Evolutionary conservation across 116 monocot genomes (phyloP), one percentile per base, ranked within the genome.

Genomic region (Zostera marina): DNA sequence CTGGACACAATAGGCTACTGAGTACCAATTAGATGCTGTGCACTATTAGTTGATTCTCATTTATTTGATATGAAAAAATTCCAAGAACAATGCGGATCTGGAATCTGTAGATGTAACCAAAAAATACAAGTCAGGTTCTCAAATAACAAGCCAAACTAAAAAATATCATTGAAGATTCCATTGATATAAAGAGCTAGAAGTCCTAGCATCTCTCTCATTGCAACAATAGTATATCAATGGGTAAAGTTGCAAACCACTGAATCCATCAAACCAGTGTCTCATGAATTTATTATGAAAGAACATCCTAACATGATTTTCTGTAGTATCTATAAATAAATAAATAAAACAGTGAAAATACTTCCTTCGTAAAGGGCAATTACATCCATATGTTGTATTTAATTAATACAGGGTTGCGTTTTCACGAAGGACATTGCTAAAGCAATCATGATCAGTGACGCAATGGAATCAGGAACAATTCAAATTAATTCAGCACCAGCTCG

Each of bases 401-500:
- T n/a, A 59, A 53, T 25, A 15, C 79, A 92, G 94, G 94, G 94
- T 8, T 94, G 84, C 64, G 74, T 94, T 22, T 94, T 94, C 77
- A 88, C 94, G 9, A 84, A 70, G 58, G 88, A 94, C 63, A 85
- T 94, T 58, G 79, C 84, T 66, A 94, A 88, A 59, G 94, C 94
- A 3, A 82, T 94, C 13, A 69, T 94, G 94, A 85, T 88, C 52
- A 88, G 88, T 43, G 88, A 94, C 64, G 88, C 85, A 0, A 94
- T 94, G 94, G 88, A 94, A 59, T 76, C 88, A 0, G 94, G 94
- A 70, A 88, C 94, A 0, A 79, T 94, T 54, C 94, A 94, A 74
- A 94, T 94, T 55, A 94, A 94, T 66, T 94, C 94, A 6, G 94
- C 94, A 51, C 94, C 94, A 0, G 94, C 94, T 54, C 80, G 94